Evolutionary conservation across 2,329 filamentous ascomycete genomes (phyloP), one percentile per base, ranked within the genome.

Genomic region (Geoglossum cookeanum): DNA sequence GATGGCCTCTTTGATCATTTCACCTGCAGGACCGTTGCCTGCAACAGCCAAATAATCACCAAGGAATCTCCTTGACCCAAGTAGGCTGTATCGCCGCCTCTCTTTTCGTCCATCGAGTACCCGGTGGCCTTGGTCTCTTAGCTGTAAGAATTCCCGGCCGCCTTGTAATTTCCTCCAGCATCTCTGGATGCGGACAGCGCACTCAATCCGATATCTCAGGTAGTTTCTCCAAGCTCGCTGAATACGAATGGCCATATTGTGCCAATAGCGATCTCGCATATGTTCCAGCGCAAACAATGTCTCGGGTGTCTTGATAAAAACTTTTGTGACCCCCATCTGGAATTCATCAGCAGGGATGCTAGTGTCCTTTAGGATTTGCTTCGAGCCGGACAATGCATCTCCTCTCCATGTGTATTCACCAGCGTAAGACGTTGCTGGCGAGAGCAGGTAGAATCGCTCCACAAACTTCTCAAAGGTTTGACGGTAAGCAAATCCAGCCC

Each of bases 401-500:
- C 91, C 92, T 4, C 83, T 83, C 89, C 92, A 97, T 0, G 88
- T 97, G 70, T 95, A 97, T 68, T 97, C 91, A 68, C 92, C 92
- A 5, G 92, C 92, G 65, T 97, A 97, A 1, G 88, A 94, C 3
- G 89, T 94, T 63, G 92, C 89, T 0, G 91, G 89, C 3, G 92
- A 97, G 44, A 98, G 75, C 9, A 97, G 77, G 71, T 95, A 97
- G 74, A 97, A 98, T 45, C 92, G 84, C 67, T 97, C 92, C 33
- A 96, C 89, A 67, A 98, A 98, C 68, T 96, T 97, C 66, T 97
- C 92, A 65, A 95, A 98, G 0, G 88, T 89, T 67, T 97, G 91
- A 68, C 92, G 87, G 66, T 95, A 97, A 1, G 92, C 92, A 65
- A 98, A 98, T 59, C 92, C 92, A 60, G 92, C 92, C 68, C 92